These are phyloP conservation scores for Lentinula novae-zelandiae DNA, from an alignment of 1,284 basidiomycete genomes.

Conservation along the genomic window DNA sequence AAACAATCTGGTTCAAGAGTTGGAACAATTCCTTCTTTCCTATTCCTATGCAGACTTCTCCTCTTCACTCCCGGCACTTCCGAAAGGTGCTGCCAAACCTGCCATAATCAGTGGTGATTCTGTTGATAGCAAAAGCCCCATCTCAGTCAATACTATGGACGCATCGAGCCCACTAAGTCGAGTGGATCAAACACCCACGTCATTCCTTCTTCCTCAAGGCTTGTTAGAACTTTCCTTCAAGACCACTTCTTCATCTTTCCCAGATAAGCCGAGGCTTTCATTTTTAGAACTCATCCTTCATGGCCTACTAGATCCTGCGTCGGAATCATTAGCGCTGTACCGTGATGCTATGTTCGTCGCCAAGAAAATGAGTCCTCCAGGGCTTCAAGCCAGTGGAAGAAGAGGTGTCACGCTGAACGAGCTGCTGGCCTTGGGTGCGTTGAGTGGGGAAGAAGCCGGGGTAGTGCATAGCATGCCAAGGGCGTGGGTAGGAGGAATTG, in stretches of 20 bases:
- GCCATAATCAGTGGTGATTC: background rate
- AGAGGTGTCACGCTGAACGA: background rate
- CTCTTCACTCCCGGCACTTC: background rate
- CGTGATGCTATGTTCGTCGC: background rate
- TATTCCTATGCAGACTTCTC: background rate
- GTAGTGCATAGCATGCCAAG: background rate
- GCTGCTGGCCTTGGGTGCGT: background rate
- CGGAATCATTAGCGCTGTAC: background rate
- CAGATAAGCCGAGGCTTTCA: background rate
- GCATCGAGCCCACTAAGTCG: background rate
- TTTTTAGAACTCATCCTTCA: background rate
- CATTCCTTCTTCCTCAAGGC: background rate
- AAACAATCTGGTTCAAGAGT: background rate
- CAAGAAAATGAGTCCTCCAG: background rate
- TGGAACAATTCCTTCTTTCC: conserved; percentile 2
- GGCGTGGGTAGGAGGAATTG: conserved; percentile 6
- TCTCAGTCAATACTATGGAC: background rate
- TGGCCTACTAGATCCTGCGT: conserved; percentile 2
- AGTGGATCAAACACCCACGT: background rate
- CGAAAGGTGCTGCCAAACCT: conserved; percentile 8
- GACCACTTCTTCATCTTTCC: background rate
- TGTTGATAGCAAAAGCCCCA: background rate
- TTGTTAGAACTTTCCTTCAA: background rate
- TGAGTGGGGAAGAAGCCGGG: conserved; percentile 4
- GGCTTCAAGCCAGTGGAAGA: background rate